phyloP scores from a whole-genome alignment of 768 basidiomycete genomes.

The Mycena latifolia region DNA sequence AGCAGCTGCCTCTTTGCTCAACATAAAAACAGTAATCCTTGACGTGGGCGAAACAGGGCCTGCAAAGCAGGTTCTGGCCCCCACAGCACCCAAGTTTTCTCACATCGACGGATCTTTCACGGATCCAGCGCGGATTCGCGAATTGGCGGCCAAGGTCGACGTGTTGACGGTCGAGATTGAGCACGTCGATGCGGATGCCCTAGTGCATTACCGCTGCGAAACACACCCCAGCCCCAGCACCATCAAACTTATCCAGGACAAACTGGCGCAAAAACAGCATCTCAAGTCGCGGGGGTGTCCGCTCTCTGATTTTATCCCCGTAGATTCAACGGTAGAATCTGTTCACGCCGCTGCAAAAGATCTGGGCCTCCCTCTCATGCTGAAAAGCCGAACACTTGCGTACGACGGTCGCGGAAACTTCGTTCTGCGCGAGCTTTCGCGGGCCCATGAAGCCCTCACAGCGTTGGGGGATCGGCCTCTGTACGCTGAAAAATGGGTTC shows the following conservation, averaged over 20 bases:
- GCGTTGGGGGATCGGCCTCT: conserved; percentile 76
- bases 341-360: conserved; percentile 63
- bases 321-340: conserved; percentile 67
- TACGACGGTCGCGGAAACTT: conserved; percentile 98
- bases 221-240: conserved; percentile 87
- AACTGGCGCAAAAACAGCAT: conserved; percentile 82
- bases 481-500: conserved; percentile 96
- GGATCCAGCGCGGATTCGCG: conserved; percentile 80
- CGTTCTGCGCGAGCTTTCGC: conserved; percentile 67
- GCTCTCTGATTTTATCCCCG: conserved; percentile 70
- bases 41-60: conserved; percentile 86
- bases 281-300: conserved; percentile 72
- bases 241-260: conserved; percentile 89
- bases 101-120: conserved; percentile 94
- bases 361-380: conserved; percentile 92
- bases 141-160: conserved; percentile 85
- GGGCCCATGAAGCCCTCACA: conserved; percentile 64
- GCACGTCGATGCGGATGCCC: conserved; percentile 86
- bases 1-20: conserved; percentile 88
- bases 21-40: conserved; percentile 86
- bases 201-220: conserved; percentile 69
- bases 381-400: conserved; percentile 94
- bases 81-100: conserved; percentile 56
- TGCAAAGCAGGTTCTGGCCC: conserved; percentile 88
- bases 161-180: conserved; percentile 97